phyloP scores from a whole-genome alignment of 2,329 filamentous ascomycete species.

The Triangularia setosa region DNA sequence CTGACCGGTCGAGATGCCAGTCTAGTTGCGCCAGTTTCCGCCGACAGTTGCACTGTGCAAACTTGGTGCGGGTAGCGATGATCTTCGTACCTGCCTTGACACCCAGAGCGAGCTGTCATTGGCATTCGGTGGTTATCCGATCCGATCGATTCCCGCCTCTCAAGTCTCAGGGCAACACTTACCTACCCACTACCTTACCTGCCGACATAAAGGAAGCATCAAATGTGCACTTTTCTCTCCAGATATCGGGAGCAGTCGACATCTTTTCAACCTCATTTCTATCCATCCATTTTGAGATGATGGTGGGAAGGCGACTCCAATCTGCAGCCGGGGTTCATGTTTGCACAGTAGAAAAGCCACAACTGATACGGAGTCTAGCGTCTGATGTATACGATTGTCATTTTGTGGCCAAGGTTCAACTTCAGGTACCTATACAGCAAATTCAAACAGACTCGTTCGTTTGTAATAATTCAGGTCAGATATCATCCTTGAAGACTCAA shows the following conservation, averaged over 20 bases:
- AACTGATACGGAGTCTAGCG: not conserved
- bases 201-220: not conserved
- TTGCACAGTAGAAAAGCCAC: not conserved
- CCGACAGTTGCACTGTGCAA: not conserved
- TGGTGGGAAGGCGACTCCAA: not conserved
- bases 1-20: not conserved
- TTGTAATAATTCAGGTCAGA: not conserved
- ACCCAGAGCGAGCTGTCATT: not conserved
- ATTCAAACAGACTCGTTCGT: not conserved
- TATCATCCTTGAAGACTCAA: not conserved
- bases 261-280: not conserved
- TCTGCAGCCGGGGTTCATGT: not conserved
- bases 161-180: not conserved
- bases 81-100: not conserved
- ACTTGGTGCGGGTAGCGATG: not conserved
- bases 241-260: not conserved
- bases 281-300: not conserved
- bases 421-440: not conserved
- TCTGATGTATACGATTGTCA: not conserved
- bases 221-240: not conserved
- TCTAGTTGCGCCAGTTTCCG: not conserved
- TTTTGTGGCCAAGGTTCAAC: too few species aligned
- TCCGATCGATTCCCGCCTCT: constrained; percentile 3
- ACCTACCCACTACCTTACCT: not conserved
- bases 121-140: constrained; percentile 6